Conservation (phyloP, 805 yeast genomes). For the Hanseniaspora vineae region DNA sequence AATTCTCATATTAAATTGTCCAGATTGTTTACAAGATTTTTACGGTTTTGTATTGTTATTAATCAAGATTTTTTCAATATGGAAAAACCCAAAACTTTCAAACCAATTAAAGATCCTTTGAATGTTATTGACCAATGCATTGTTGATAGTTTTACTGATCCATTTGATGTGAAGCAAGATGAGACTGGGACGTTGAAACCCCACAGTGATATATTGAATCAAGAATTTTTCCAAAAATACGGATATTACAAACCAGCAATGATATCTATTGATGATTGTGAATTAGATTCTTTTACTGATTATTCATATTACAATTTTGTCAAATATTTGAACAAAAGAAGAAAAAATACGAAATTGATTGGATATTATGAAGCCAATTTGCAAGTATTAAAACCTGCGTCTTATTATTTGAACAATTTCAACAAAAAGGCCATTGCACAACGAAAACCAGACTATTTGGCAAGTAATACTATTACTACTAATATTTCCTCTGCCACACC, state of each 20-base stretch:
- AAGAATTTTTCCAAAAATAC: conserved; percentile 3
- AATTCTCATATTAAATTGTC: conserved; percentile 24
- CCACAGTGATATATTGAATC: background rate
- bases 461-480: too few species aligned
- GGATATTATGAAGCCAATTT: background rate
- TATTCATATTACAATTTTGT: background rate
- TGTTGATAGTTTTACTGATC: background rate
- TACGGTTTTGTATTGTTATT: conserved; percentile 1
- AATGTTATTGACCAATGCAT: background rate
- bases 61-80: conserved; percentile 4
- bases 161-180: background rate
- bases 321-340: conserved; percentile 2
- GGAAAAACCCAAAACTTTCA: background rate
- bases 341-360: background rate
- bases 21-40: conserved; percentile 2
- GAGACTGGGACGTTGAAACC: background rate
- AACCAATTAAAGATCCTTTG: background rate
- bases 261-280: background rate
- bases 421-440: background rate
- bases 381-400: conserved; percentile 2
- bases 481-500: too few species aligned
- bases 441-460: background rate
- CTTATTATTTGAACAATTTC: conserved; percentile 1
- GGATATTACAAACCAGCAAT: conserved; percentile 3
- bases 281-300: background rate